Evolutionary conservation across 2,329 filamentous ascomycete species (phyloP).

Genomic region (Pseudofabraea citricarpa): DNA sequence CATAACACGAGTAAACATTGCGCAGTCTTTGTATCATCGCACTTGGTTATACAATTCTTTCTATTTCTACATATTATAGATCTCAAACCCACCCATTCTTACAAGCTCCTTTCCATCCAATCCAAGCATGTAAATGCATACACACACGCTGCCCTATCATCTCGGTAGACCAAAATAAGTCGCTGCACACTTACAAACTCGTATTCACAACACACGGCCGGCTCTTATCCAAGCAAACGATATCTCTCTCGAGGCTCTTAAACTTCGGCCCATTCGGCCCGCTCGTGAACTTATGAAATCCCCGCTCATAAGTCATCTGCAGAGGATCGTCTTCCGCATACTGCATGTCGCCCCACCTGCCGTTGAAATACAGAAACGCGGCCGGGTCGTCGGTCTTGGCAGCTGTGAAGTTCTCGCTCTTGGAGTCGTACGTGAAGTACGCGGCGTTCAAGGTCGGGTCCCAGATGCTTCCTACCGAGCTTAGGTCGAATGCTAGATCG

Average conservation of each 20-base stretch:
- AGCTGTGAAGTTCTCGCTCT: constrained; percentile 26
- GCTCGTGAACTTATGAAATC: constrained; percentile 39
- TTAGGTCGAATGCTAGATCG: constrained; percentile 47
- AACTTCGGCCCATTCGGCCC: constrained; percentile 56
- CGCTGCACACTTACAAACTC: background rate
- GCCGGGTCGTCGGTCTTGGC: constrained; percentile 70
- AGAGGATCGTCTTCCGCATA: constrained; percentile 53
- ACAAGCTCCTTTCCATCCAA: background rate
- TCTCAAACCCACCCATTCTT: background rate
- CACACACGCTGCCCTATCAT: too few species aligned
- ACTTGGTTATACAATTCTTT: background rate
- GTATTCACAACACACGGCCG: background rate
- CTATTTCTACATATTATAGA: background rate
- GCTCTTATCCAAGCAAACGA: constrained; percentile 9
- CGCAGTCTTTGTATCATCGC: background rate
- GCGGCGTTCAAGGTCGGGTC: constrained; percentile 54
- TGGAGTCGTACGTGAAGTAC: constrained; percentile 46
- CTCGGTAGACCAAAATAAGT: too few species aligned
- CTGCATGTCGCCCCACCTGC: constrained; percentile 86
- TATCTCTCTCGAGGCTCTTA: constrained; percentile 47
- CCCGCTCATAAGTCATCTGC: constrained; percentile 32
- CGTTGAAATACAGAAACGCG: constrained; percentile 81
- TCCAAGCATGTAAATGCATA: too few species aligned
- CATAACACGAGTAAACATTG: too few species aligned
- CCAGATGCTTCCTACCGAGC: constrained; percentile 65